Base-by-base conservation (phyloP, 208 protist species). In the Herpetomonas muscarum region DNA sequence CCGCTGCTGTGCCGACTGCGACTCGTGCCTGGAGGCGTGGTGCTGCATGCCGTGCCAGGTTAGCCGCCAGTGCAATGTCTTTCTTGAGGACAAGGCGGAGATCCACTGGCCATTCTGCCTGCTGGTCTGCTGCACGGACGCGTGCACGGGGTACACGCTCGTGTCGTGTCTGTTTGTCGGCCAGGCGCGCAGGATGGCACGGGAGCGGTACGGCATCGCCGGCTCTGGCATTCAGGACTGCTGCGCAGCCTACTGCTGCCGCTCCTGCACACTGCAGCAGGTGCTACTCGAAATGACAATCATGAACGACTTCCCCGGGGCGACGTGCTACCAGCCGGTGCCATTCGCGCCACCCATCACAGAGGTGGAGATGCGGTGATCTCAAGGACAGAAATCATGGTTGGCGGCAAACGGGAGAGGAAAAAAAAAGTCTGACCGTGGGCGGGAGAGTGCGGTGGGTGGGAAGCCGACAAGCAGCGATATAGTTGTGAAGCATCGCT, bases 221-320 rank as follows among this genome's bases (percentile, higher is more conserved):
- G 67, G 73, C 4, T 46, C 29, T 1, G 26, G 30, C 2, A 41
- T 39, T 12, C 5, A 24, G 26, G 67, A 79, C 54, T 73, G 58
- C 54, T 70, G 67, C 37, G 39, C 42, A 2, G 55, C 34, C 1
- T 78, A 12, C 21, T 84, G 63, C 25, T 91, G 76, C 42, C 3
- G 12, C 1, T 26, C 12, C n/a, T 87, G 84, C 45, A 55, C 44
- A 0, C 42, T 80, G 21, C 75, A 85, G 59, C 84, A 87, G 55
- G 61, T 73, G 32, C 55, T 87, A 64, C 44, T 81, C 24, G 79
- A 87, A 70, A 79, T 91, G 76, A 80, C 73, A 1, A 49, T 55
- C 3, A 65, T 74, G 65, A 70, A 73, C 15, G 70, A 79, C 9
- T 87, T 85, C 42, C 84, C 80, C 21, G 79, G 79, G 19, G 85